Percentiles rank a stretch among this genome's conserved stretches.
These are phyloP conservation scores for Leishmania lainsoni DNA, from an alignment of 208 protist species.

Conservation along the genomic window DNA sequence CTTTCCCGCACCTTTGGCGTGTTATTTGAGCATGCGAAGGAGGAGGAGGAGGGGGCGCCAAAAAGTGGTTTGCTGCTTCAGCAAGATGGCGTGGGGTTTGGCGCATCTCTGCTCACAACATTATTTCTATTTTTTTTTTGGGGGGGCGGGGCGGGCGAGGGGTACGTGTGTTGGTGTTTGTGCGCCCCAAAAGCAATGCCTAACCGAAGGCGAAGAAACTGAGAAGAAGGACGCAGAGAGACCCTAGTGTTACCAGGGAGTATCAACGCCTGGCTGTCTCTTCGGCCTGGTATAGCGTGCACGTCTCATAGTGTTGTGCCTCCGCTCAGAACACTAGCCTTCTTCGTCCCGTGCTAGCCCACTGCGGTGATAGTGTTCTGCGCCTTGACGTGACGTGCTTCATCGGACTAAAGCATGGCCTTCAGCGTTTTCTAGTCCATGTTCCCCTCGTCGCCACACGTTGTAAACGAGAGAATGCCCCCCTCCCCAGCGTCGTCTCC, in stretches of 20 bases:
- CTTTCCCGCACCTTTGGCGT: too few relatives aligned
- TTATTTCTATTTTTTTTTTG: not conserved
- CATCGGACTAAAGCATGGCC: not conserved
- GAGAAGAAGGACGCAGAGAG: not conserved
- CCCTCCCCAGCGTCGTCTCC: not conserved
- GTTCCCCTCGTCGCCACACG: too few relatives aligned
- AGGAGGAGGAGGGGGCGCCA: not conserved
- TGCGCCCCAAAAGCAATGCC: not conserved
- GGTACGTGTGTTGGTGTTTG: not conserved
- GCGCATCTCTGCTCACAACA: constrained; percentile 2
- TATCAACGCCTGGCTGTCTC: not conserved
- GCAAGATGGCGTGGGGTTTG: not conserved
- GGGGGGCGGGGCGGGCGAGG: not conserved
- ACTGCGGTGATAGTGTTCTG: not conserved
- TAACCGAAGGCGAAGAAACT: not conserved
- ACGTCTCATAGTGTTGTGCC: not conserved
- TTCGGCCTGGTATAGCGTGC: not conserved
- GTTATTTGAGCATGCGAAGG: not conserved
- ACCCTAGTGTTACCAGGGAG: not conserved
- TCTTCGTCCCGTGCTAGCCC: not conserved
- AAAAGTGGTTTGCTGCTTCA: not conserved
- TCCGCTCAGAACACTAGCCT: not conserved
- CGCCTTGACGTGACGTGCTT: not conserved
- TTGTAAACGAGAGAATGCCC: not conserved
- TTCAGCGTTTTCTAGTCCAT: not conserved